Evolutionary conservation across 805 yeast species (phyloP).

Genomic region (Candida jianshihensis): DNA sequence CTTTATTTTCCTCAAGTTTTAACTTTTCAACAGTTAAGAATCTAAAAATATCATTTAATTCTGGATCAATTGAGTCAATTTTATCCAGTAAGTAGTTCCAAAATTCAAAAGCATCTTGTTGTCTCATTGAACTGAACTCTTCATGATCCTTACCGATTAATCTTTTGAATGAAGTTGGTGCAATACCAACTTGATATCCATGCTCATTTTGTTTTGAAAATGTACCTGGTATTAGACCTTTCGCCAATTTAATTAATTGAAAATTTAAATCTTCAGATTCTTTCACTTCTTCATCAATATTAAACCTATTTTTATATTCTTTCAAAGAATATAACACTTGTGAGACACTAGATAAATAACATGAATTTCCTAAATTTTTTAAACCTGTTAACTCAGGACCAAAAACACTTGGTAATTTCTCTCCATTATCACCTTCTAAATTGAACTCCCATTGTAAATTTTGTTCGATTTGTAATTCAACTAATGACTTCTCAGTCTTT

Average conservation of each 20-base stretch:
- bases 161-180: conserved; percentile 69
- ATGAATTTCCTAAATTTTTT: conserved; percentile 86
- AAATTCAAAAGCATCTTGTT: conserved; percentile 95
- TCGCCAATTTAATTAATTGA: conserved; percentile 72
- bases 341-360: conserved; percentile 77
- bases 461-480: conserved; percentile 89
- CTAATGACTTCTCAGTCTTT: conserved; percentile 81
- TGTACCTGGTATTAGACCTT: conserved; percentile 70
- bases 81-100: conserved; percentile 59
- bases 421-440: conserved; percentile 67
- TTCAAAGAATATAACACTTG: conserved; percentile 54
- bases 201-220: conserved; percentile 52
- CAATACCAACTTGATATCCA: conserved; percentile 65
- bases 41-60: conserved; percentile 44
- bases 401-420: conserved; percentile 51
- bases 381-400: conserved; percentile 82
- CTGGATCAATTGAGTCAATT: conserved; percentile 40
- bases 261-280: conserved; percentile 49
- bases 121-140: conserved; percentile 82
- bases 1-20: conserved; percentile 45
- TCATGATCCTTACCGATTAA: conserved; percentile 70
- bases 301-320: conserved; percentile 23
- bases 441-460: conserved; percentile 91
- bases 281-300: conserved; percentile 31
- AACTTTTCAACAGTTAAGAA: conserved; percentile 62